phyloP scores from a whole-genome alignment of 1,284 basidiomycete genomes.

The Cryptococcus maquisensis region DNA sequence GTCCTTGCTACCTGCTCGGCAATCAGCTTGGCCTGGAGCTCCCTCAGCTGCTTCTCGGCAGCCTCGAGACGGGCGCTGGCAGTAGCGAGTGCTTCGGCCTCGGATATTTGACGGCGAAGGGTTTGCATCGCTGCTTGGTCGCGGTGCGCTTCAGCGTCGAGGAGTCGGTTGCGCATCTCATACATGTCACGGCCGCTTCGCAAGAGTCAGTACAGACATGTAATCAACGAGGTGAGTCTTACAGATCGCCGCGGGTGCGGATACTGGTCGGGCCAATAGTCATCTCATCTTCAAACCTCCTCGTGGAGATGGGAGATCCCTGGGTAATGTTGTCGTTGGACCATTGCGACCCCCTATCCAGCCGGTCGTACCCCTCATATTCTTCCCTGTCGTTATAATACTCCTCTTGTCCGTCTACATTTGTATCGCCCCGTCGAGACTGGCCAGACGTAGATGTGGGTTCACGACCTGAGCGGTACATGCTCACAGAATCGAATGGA shows the following conservation, averaged over 20 bases:
- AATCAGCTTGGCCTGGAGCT: slow-evolving; percentile 42
- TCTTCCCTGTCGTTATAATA: slow-evolving; percentile 10
- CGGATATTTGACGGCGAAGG: slow-evolving; percentile 12
- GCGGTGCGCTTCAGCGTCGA: slow-evolving; percentile 12
- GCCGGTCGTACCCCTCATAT: neutral
- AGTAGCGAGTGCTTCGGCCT: slow-evolving; percentile 21
- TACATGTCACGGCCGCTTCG: slow-evolving; percentile 29
- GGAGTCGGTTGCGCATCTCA: slow-evolving; percentile 31
- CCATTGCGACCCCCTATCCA: slow-evolving; percentile 12
- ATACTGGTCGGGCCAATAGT: slow-evolving; percentile 24
- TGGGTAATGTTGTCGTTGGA: slow-evolving; percentile 20
- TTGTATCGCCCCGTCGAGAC: slow-evolving; percentile 25
- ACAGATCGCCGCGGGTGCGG: slow-evolving; percentile 24
- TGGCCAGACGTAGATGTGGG: slow-evolving; percentile 9
- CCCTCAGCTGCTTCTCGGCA: slow-evolving; percentile 35
- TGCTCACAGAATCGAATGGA: slow-evolving; percentile 31
- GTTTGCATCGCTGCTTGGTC: slow-evolving; percentile 7
- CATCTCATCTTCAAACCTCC: slow-evolving; percentile 22
- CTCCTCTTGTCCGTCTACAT: slow-evolving; percentile 27
- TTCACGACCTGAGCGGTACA: slow-evolving; percentile 26
- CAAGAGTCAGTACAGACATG: neutral
- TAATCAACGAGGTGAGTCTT: slow-evolving; percentile 9
- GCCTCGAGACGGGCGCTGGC: slow-evolving; percentile 30
- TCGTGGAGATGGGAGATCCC: slow-evolving; percentile 13
- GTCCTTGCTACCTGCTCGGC: slow-evolving; percentile 38